Evolutionary conservation across 768 basidiomycete species (phyloP), one percentile per base, ranked within the genome.

Genomic region (Rhizopogon salebrosus): DNA sequence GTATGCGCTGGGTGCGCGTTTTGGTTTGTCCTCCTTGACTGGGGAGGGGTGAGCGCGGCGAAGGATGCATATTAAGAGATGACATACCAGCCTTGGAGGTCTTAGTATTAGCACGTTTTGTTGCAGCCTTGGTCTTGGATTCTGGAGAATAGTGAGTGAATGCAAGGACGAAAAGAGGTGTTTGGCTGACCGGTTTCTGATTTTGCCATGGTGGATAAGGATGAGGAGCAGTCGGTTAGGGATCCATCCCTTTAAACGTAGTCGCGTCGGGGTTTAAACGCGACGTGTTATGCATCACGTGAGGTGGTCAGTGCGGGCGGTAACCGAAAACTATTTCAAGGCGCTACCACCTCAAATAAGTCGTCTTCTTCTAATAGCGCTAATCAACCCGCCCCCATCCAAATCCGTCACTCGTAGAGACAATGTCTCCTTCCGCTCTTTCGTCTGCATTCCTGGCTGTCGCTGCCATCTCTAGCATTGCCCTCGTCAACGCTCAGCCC

Each of bases 1-100:
- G 63, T 85, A 85, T 13, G 80, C 78, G 1, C 73, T 75, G 1
- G 82, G 82, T n/a, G 75, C 69, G 43, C 83, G 81, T 58, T 83
- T 83, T 10, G 74, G 68, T 57, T 80, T 82, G 41, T 75, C 76
- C 18, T 64, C 70, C 8, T 68, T 75, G 54, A 70, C 75, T 64
- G 36, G 37, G 46, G 35, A 7, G 13, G 49, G 48, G 31, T 37
- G 39, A 53, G 24, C 14, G 31, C 46, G 18, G 38, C 40, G 50
- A 41, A 20, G 20, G 54, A 34, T 22, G 53, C 48, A 45, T 36
- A 51, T 42, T 52, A 18, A 31, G 29, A 29, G 26, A 46, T 8
- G 22, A 62, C 70, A 11, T 42, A 72, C 72, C 70, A 40, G 61
- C 65, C 50, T 75, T 72, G 38, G 64, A 65, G 7, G 74, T 68